phyloP scores from a whole-genome alignment of 1,284 basidiomycete species.

The Boletellus dicymbophilus region DNA sequence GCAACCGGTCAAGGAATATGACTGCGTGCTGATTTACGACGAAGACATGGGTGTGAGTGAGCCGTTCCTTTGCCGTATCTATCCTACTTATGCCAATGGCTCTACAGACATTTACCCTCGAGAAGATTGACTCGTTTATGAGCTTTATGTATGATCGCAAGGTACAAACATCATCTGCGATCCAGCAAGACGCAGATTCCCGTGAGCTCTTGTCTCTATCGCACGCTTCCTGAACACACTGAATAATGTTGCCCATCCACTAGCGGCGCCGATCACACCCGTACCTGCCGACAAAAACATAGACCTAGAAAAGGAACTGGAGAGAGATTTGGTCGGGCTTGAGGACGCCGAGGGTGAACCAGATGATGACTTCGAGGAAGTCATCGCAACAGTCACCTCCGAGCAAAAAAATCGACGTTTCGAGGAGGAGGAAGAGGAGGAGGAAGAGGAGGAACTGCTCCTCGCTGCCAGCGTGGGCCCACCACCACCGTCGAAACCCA shows the following conservation, averaged over 20 bases:
- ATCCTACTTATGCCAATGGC: conserved; percentile 6
- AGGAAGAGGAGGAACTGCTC: conserved; percentile 48
- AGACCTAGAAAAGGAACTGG: conserved; percentile 38
- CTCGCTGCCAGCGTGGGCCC: conserved; percentile 29
- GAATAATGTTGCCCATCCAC: conserved; percentile 10
- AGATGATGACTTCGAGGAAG: conserved; percentile 44
- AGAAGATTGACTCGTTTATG: conserved; percentile 71
- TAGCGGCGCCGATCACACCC: conserved; percentile 20
- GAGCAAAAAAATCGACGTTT: conserved; percentile 18
- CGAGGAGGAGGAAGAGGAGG: conserved; percentile 47
- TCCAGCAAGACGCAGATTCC: conserved; percentile 42
- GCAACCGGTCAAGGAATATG: conserved; percentile 59
- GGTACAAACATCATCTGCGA: conserved; percentile 28
- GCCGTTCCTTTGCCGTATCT: background rate
- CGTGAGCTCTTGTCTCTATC: conserved; percentile 39
- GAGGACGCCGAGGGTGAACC: conserved; percentile 47
- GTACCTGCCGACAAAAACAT: conserved; percentile 19
- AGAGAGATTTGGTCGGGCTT: conserved; percentile 34
- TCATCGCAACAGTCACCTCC: conserved; percentile 31
- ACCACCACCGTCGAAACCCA: conserved; percentile 27
- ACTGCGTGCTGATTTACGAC: conserved; percentile 78
- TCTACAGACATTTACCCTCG: conserved; percentile 64
- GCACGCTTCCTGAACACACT: background rate
- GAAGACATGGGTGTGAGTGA: conserved; percentile 62
- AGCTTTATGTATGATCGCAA: conserved; percentile 54